Percentiles rank a stretch among this genome's conserved stretches.
Conservation (phyloP, 805 yeast species). For the Nakazawaea holstii region DNA sequence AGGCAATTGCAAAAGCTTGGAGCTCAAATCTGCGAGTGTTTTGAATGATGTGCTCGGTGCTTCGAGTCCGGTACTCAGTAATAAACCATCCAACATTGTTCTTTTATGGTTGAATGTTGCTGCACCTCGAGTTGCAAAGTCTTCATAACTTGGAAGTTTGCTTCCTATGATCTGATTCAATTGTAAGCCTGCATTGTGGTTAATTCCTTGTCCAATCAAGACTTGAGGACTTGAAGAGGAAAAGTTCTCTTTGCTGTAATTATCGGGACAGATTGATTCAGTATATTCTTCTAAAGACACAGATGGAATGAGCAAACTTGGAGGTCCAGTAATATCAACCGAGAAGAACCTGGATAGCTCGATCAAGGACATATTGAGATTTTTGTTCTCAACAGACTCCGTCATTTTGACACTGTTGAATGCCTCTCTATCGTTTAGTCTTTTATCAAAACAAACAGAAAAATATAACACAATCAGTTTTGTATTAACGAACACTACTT, state of each 20-base stretch:
- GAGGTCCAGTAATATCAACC: not conserved
- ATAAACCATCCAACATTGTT: constrained; percentile 13
- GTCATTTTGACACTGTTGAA: not conserved
- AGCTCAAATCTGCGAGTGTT: constrained; percentile 21
- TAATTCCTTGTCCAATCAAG: constrained; percentile 28
- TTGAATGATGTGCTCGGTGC: constrained; percentile 11
- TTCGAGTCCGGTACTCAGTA: constrained; percentile 12
- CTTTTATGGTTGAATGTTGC: constrained; percentile 11
- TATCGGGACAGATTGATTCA: constrained; percentile 7
- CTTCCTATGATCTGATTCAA: constrained; percentile 19
- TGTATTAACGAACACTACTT: no score
- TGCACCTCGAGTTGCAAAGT: constrained; percentile 19
- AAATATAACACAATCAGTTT: no score
- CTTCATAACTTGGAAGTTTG: constrained; percentile 28
- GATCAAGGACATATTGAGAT: constrained; percentile 1
- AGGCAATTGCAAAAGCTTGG: constrained; percentile 18
- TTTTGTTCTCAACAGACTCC: not conserved
- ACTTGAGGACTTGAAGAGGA: constrained; percentile 1
- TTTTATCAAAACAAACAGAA: no score
- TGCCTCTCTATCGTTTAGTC: no score
- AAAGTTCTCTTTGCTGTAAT: constrained; percentile 3
- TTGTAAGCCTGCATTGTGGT: constrained; percentile 26
- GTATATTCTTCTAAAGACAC: constrained; percentile 5
- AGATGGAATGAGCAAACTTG: constrained; percentile 5
- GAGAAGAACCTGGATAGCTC: constrained; percentile 3